phyloP scores from a whole-genome alignment of 106 monocot genomes.

The Platanthera guangdongensis region DNA sequence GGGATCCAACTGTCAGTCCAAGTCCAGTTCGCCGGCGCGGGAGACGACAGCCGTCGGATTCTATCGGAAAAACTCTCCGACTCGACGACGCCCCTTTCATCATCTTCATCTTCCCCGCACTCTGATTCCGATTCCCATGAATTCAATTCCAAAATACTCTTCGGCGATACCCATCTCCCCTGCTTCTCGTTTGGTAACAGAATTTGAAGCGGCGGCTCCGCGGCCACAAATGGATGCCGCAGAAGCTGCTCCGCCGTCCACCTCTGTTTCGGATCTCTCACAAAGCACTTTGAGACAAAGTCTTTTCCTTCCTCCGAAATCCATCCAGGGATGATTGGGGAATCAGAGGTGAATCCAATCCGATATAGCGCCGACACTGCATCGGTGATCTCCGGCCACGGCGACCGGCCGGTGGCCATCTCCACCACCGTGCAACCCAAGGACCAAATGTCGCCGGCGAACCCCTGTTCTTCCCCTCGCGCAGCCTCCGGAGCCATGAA shows the following conservation, averaged over 20 bases:
- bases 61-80: background rate
- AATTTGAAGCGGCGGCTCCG: background rate
- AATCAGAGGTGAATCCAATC: slow-evolving; percentile 32
- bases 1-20: background rate
- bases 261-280: slow-evolving; percentile 28
- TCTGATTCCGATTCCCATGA: too few species aligned
- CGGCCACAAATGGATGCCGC: slow-evolving; percentile 37
- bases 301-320: slow-evolving; percentile 37
- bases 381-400: slow-evolving; percentile 31
- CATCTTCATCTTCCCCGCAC: too few species aligned
- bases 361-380: slow-evolving; percentile 25
- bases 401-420: slow-evolving; percentile 47
- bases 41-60: background rate
- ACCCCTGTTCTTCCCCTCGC: slow-evolving; percentile 46
- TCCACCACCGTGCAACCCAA: slow-evolving; percentile 63
- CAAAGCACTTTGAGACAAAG: slow-evolving; percentile 51
- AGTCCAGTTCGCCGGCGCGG: background rate
- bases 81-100: background rate
- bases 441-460: slow-evolving; percentile 61
- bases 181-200: too few species aligned
- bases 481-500: slow-evolving; percentile 78
- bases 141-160: too few species aligned
- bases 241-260: slow-evolving; percentile 46
- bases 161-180: too few species aligned
- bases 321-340: slow-evolving; percentile 28